Conservation (phyloP, 139 green algal genomes). For the Prasinococcaceae sp. region DNA sequence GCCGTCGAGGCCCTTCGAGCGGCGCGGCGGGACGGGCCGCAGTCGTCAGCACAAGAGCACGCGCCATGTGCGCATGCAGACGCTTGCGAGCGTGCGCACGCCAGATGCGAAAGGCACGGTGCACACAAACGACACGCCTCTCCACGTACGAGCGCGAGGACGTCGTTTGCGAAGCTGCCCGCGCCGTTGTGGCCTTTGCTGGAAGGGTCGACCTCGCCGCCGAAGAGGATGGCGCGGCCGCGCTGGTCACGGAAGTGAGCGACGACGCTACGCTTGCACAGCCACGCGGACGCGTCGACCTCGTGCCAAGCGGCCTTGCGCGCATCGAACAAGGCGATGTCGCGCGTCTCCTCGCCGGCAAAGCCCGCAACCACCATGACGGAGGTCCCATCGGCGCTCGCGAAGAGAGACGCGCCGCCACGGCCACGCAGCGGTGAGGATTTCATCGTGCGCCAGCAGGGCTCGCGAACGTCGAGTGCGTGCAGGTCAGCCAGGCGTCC, state of each 20-base stretch:
- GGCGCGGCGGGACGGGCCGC: too few species aligned
- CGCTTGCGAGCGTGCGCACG: too few species aligned
- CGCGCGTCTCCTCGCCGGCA: conserved; percentile 22
- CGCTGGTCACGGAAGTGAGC: not conserved
- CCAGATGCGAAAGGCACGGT: too few species aligned
- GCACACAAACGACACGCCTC: too few species aligned
- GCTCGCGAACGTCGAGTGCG: conserved; percentile 15
- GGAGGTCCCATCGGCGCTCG: not conserved
- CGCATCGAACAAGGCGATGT: not conserved
- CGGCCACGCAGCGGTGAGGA: conserved; percentile 15
- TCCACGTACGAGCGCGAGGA: not conserved
- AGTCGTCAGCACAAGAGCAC: too few species aligned
- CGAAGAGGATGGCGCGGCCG: conserved; percentile 14
- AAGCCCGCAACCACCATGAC: conserved; percentile 35
- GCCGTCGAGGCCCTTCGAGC: not conserved
- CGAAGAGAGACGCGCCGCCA: conserved; percentile 13
- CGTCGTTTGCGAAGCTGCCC: conserved; percentile 24
- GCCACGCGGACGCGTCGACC: too few species aligned
- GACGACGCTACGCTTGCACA: not conserved
- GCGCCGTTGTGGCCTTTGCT: conserved; percentile 31
- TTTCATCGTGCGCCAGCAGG: conserved; percentile 25
- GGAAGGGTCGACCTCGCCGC: conserved; percentile 36
- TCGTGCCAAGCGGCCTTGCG: too few species aligned
- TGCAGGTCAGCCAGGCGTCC: conserved; percentile 33
- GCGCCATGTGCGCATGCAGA: too few species aligned